Evolutionary conservation across 345 rosid species (phyloP).

Genomic region (Murraya koenigii): DNA sequence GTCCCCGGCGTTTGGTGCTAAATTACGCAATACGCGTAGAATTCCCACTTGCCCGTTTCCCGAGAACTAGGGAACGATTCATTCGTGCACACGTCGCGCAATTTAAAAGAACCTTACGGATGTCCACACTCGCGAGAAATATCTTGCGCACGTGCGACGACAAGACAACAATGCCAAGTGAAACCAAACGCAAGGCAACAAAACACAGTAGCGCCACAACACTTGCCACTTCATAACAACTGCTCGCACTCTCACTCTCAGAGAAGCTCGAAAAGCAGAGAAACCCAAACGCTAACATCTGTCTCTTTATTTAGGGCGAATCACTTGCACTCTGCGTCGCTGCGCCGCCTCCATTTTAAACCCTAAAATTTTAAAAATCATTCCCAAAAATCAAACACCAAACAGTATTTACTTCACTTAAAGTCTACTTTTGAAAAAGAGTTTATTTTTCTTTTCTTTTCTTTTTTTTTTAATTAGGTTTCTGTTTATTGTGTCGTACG

Average conservation of each 20-base stretch:
- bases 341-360: slow-evolving; percentile 2
- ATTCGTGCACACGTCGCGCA: background rate
- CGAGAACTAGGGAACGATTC: background rate
- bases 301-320: background rate
- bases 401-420: no score
- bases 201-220: no score
- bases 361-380: background rate
- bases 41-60: background rate
- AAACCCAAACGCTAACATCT: background rate
- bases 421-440: no score
- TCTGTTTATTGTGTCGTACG: background rate
- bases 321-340: background rate
- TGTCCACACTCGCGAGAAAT: background rate
- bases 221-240: no score
- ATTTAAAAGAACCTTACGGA: background rate
- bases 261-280: background rate
- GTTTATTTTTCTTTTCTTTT: background rate
- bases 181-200: background rate
- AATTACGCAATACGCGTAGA: background rate
- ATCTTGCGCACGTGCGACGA: slow-evolving; percentile 3
- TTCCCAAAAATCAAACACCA: background rate
- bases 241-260: background rate
- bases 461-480: background rate
- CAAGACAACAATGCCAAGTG: background rate
- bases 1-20: background rate